Evolutionary conservation across 2,329 filamentous ascomycete genomes (phyloP).

Genomic region (Zasmidium cellare): DNA sequence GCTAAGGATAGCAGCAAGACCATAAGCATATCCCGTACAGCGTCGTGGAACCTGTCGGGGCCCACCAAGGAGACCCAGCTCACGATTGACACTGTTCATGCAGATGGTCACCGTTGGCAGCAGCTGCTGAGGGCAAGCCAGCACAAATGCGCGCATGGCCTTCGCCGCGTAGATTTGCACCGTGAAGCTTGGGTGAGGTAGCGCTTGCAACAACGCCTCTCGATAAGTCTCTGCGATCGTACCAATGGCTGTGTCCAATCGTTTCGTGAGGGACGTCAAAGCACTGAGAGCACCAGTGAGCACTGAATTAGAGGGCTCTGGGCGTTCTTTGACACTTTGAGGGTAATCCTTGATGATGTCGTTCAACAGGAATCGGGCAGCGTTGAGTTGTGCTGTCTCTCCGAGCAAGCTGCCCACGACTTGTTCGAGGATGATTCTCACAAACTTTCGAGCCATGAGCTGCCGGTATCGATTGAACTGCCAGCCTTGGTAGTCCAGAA

Average conservation of each 20-base stretch:
- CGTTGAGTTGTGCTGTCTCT: slow-evolving; percentile 83
- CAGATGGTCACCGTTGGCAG: slow-evolving; percentile 89
- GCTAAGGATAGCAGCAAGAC: slow-evolving; percentile 85
- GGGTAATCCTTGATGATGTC: slow-evolving; percentile 93
- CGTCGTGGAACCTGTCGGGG: slow-evolving; percentile 76
- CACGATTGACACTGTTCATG: slow-evolving; percentile 90
- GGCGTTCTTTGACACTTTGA: slow-evolving; percentile 79
- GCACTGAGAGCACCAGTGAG: slow-evolving; percentile 78
- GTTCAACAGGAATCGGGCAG: slow-evolving; percentile 79
- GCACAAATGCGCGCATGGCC: slow-evolving; percentile 81
- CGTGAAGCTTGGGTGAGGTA: slow-evolving; percentile 93
- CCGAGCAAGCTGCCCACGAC: slow-evolving; percentile 81
- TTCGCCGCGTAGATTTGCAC: slow-evolving; percentile 88
- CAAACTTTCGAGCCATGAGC: slow-evolving; percentile 79
- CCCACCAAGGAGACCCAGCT: slow-evolving; percentile 74
- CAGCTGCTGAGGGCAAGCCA: slow-evolving; percentile 89
- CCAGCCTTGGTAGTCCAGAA: slow-evolving; percentile 75
- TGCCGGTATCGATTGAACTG: slow-evolving; percentile 84
- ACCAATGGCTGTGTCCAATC: slow-evolving; percentile 78
- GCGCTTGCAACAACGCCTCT: slow-evolving; percentile 82
- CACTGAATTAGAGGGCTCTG: slow-evolving; percentile 85
- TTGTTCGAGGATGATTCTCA: slow-evolving; percentile 80
- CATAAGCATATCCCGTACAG: slow-evolving; percentile 89
- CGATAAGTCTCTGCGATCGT: slow-evolving; percentile 78
- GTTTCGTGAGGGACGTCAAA: slow-evolving; percentile 73